Conservation (phyloP, 441 rosid genomes). For the Erysimum cheiri region DNA sequence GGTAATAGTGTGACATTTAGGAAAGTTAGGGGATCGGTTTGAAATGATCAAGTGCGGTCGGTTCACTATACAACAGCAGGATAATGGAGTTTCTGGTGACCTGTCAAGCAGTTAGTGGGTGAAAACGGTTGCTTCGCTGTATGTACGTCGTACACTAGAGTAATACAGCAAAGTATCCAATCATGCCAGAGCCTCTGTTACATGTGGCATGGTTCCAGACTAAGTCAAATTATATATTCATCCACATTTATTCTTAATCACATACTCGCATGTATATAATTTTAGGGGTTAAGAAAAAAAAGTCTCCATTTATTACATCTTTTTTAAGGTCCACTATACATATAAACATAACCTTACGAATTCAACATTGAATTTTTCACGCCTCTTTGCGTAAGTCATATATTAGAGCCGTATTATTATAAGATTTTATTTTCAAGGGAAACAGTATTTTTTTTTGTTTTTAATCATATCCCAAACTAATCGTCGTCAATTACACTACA, state of each 20-base stretch:
- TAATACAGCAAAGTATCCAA: slow-evolving; percentile 45
- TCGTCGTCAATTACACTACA: slow-evolving; percentile 9
- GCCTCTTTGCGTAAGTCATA: slow-evolving; percentile 23
- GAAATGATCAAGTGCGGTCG: slow-evolving; percentile 14
- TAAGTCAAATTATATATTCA: slow-evolving; percentile 35
- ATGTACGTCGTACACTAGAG: slow-evolving; percentile 36
- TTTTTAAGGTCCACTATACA: slow-evolving; percentile 19
- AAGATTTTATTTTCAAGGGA: slow-evolving; percentile 7
- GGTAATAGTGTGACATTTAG: background rate
- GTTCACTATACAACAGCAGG: background rate
- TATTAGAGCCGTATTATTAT: background rate
- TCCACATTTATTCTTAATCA: slow-evolving; percentile 23
- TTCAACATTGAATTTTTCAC: slow-evolving; percentile 38
- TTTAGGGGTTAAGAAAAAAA: too few relatives aligned
- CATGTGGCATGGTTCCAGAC: slow-evolving; percentile 40
- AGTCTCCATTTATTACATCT: background rate
- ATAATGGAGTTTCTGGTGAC: slow-evolving; percentile 34
- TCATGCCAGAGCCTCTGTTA: slow-evolving; percentile 43
- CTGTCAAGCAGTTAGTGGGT: slow-evolving; percentile 45
- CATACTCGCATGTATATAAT: background rate
- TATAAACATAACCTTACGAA: slow-evolving; percentile 10
- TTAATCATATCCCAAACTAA: background rate
- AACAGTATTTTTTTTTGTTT: background rate
- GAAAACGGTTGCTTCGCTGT: slow-evolving; percentile 40
- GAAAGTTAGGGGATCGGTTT: slow-evolving; percentile 17